Percentiles rank a stretch among this genome's conserved stretches.
These are phyloP conservation scores for Datura wrightii DNA, from an alignment of 257 asterid species.

Conservation along the genomic window DNA sequence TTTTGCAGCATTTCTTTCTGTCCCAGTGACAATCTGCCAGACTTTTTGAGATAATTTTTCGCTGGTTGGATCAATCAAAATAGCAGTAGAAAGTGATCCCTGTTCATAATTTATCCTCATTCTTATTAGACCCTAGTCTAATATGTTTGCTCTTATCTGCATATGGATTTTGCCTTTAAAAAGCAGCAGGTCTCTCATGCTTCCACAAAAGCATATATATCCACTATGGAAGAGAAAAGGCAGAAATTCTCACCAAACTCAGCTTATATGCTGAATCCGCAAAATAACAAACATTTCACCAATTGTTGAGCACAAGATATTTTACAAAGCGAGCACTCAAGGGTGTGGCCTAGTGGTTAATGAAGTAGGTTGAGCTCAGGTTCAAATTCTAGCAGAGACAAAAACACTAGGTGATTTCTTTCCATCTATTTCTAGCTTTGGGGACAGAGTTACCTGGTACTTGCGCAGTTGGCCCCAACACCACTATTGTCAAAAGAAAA, in stretches of 20 bases:
- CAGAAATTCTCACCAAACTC: constrained; percentile 22
- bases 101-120: constrained; percentile 13
- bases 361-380: too few relatives aligned
- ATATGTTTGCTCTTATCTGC: neutral
- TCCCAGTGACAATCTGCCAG: constrained; percentile 5
- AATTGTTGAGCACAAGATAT: neutral
- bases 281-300: constrained; percentile 20
- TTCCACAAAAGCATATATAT: constrained; percentile 7
- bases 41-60: neutral
- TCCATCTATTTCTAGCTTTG: too few relatives aligned
- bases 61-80: neutral
- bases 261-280: neutral
- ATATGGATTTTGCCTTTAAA: neutral
- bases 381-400: too few relatives aligned
- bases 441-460: too few relatives aligned
- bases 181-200: constrained; percentile 1
- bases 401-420: too few relatives aligned
- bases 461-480: too few relatives aligned
- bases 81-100: constrained; percentile 25
- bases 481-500: too few relatives aligned
- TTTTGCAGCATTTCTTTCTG: constrained; percentile 18
- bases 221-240: neutral
- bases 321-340: neutral
- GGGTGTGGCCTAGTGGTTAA: too few relatives aligned
- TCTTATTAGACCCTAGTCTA: neutral